Evolutionary conservation across 129 eudicot species (phyloP), one percentile per base, ranked within the genome.

Genomic region (Ambrosia trifida): DNA sequence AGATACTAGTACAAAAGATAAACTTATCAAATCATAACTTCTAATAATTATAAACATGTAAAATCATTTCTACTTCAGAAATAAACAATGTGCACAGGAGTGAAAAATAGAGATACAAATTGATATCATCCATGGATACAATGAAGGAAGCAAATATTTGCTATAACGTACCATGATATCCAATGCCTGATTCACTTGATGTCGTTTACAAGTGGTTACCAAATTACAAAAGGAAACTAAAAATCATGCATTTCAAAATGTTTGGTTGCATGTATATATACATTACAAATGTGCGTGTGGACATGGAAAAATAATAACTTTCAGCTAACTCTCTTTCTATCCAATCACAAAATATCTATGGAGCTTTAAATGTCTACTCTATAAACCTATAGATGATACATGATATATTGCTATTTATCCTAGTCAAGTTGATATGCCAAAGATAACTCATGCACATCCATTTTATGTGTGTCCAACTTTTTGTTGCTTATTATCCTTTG

Each of bases 161-260:
- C 54, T 65, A 53, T 40, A 40, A 65, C 58, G 54, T 75, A 75
- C 79, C 79, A 75, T 75, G 57, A 64, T 16, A 74, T 38, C 57
- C 66, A 52, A 74, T 66, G 72, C 43, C 16, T 17, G 54, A 74
- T 74, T 64, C 43, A 19, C 72, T 38, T 17, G 28, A 19, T 61
- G 20, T 47, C 31, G 53, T 49, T 50, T 64, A 17, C 36, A 18
- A 3, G 16, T 65, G 40, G 12, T 49, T 13, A 7, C 56, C 76
- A 24, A 20, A n/a, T 40, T 49, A 52, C 47, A 14, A 47, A 47
- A 12, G 5, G 47, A 32, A 72, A 13, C 44, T 30, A 0, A 44
- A 61, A 60, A 19, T 13, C 3, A 3, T 35, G 40, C 28, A 14
- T 10, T 0, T 4, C 65, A 12, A 56, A 1, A 20, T 13, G 43